A percentile compares a stretch with the other conserved stretches of the same genome.
Conservation (phyloP, 257 asterid genomes). For the Solanum paucissectum region DNA sequence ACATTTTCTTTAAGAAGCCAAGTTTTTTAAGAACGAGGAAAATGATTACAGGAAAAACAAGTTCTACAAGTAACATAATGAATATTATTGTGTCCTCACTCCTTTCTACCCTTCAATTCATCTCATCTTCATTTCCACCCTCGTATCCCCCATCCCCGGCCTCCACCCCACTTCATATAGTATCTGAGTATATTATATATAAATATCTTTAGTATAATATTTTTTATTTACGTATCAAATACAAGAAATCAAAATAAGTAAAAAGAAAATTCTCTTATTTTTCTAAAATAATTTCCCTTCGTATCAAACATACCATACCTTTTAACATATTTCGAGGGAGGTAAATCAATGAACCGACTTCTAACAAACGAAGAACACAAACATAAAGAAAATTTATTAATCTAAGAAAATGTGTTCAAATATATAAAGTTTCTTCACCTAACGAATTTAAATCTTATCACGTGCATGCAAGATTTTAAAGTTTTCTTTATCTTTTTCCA, state of each 20-base stretch:
- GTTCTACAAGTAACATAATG: background rate
- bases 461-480: background rate
- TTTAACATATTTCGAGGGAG: background rate
- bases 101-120: no score
- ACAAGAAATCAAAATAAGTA: background rate
- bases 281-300: background rate
- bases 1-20: no score
- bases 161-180: no score
- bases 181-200: no score
- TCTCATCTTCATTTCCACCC: background rate
- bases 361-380: background rate
- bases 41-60: no score
- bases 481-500: background rate
- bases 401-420: background rate
- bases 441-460: background rate
- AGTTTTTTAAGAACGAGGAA: no score
- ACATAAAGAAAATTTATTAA: background rate
- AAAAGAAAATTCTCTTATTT: no score
- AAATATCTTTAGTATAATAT: no score
- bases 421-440: background rate
- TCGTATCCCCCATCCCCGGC: background rate
- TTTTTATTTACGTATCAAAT: no score
- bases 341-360: background rate
- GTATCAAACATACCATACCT: background rate
- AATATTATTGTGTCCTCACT: no score